Base-by-base conservation (phyloP, 345 rosid genomes). In the Ceriops tagal region DNA sequence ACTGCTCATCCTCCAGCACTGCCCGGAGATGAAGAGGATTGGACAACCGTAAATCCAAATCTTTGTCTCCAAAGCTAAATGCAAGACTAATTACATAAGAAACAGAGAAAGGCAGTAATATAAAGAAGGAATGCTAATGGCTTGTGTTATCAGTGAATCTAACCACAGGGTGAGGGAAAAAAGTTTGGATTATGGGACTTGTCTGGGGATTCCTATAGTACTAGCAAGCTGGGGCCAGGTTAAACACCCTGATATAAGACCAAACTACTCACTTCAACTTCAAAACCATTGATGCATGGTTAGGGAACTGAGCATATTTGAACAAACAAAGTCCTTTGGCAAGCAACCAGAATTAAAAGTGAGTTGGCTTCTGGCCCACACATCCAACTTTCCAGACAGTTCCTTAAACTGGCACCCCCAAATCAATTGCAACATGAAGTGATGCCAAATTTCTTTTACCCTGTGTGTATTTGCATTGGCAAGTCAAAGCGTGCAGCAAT, bases 381-480 rank as follows among this genome's bases (percentile, higher is more conserved):
- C 46, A 39, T 39, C 46, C 47, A 39, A 39, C 2, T 39, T 39
- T 39, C 47, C 16, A 39, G 47, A 11, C 16, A 0, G 47, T 39
- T 39, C 15, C 16, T 39, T 39, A 39, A 39, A 39, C 3, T 10
- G 47, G 4, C 47, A 39, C 47, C 15, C 47, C 4, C 0, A 39
- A 39, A 5, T 28, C 16, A 11, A 1, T 15, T 21, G 13, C n/a
- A 71, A 46, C 70, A 59, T 65, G 62, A 62, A 68, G 46, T 70
- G 37, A 34, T 47, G 20, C 8, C 66, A 64, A 66, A 49, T 22
- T 74, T 37, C 27, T 35, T 61, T 83, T 88, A 95, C 99, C 97
- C 99, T 43, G 98, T 88, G 82, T 95, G 98, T 85, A 95, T 88
- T 78, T 95, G 98, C 73, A 95, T 64, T 35, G 99, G 98, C 84